Base-by-base conservation (phyloP, 441 rosid genomes). In the Gossypium gossypioides region DNA sequence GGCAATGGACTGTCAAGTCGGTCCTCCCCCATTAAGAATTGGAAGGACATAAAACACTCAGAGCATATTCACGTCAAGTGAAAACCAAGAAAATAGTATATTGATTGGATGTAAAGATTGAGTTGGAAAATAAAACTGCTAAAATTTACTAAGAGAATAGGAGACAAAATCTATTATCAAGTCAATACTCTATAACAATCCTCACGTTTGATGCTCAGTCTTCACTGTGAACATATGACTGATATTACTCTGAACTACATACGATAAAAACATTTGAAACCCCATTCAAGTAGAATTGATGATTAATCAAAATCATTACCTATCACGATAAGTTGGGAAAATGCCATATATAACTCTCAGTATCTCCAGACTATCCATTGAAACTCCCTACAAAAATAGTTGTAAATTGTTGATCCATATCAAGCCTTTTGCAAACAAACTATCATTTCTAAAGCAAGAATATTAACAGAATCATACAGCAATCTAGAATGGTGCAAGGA, bases 301-400 rank as follows among this genome's bases (percentile, higher is more conserved):
- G 64, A 19, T 37, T 68, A 51, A 24, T 24, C 24, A 24, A 5
- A 42, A 27, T 21, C 22, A 22, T 77, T 83, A 94, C 99, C 99
- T 92, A 73, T 84, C 89, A 8, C 85, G 80, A 76, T 84, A 88
- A 9, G 97, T 94, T 72, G 99, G 99, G 77, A 94, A 94, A 73
- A 92, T 89, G 63, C 99, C 99, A 68, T 92, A 94, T 72, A 90
- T 78, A 62, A 92, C 97, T 88, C 99, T 81, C 59, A 79, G 78
- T 77, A 94, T 87, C 86, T 94, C 85, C 80, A 92, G 76, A 77
- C 84, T 81, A 13, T 89, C 93, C 60, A 92, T 85, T 68, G 88
- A 78, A 56, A 92, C 89, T 77, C 86, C 96, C 97, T 94, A 75
- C 68, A 68, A 73, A 67, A 21, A 44, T 74, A 79, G 62, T 19